Evolutionary conservation across 1,139 yeast genomes (phyloP), one percentile per base, ranked within the genome.

Genomic region (Candida tropicalis): DNA sequence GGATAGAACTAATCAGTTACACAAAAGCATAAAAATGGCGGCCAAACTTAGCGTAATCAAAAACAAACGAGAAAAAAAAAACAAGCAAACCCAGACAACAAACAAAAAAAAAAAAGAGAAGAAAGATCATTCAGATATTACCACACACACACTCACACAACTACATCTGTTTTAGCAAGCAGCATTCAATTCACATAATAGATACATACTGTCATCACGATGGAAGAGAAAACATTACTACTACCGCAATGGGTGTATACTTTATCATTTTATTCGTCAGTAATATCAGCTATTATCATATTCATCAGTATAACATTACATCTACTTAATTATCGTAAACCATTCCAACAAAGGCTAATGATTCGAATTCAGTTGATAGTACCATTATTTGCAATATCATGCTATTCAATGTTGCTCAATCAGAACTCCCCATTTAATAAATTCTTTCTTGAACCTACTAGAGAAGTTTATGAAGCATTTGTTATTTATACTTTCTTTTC

Each of bases 391-490:
- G 79, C 82, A 4, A 46, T 76, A 6, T 67, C 81, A 15, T 79
- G 85, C 73, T 68, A 81, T 60, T 55, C 67, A 13, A 68, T 79
- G 73, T 60, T 86, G 42, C 59, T 75, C 38, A 66, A 77, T 49
- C 74, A 75, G 42, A 49, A 62, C 11, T 60, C 73, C 2, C 38
- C 53, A 5, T 47, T 66, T 9, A 62, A 73, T 17, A 74, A 79
- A 26, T 66, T 67, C 40, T 58, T 84, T 18, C 56, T 91, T 9
- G 95, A 85, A 50, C 96, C 97, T 0, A 55, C 87, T 1, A 72
- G 95, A 42, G 99, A 93, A 58, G 81, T 91, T 1, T 93, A 93
- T 62, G 99, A 95, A 63, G 97, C 98, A 0, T 88, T 95, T 65
- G 97, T 91, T 35, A 87, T 93, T 35, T 95, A 93, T 62, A 90